These are phyloP conservation scores for Balakata baccata DNA, from an alignment of 345 rosid species.

Conservation along the genomic window DNA sequence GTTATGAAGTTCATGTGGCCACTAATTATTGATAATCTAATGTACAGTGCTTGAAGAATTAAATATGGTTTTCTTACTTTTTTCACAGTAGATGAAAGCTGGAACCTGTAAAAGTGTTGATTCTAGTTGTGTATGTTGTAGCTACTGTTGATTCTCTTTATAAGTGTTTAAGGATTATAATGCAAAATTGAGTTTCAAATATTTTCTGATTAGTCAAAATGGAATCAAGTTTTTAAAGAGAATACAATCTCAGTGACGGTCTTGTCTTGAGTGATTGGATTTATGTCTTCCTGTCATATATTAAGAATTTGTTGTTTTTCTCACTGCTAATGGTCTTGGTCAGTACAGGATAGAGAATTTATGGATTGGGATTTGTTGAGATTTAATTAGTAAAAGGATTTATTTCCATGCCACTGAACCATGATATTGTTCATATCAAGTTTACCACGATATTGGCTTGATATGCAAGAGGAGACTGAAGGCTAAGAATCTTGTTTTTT, in stretches of 20 bases:
- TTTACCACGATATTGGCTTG: neutral
- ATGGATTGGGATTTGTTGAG: neutral
- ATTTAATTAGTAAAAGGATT: neutral
- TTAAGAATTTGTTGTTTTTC: neutral
- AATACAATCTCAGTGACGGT: neutral
- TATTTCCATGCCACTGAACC: neutral
- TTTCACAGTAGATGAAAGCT: neutral
- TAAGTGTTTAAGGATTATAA: neutral
- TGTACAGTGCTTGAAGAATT: neutral
- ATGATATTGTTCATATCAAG: neutral
- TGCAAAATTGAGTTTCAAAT: neutral
- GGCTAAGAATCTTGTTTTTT: neutral
- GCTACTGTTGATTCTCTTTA: neutral
- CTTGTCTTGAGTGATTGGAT: neutral
- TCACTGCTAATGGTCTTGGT: neutral
- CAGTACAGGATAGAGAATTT: neutral
- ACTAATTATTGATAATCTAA: neutral
- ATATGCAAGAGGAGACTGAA: neutral
- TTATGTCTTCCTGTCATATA: neutral
- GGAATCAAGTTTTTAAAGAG: neutral
- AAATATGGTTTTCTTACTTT: neutral
- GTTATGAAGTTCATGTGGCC: neutral
- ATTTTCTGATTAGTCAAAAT: neutral
- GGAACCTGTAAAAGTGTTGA: neutral
- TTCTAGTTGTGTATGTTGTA: neutral